Evolutionary conservation across 2,329 filamentous ascomycete species (phyloP), one percentile per base, ranked within the genome.

Genomic region (Talaromyces pinophilus): DNA sequence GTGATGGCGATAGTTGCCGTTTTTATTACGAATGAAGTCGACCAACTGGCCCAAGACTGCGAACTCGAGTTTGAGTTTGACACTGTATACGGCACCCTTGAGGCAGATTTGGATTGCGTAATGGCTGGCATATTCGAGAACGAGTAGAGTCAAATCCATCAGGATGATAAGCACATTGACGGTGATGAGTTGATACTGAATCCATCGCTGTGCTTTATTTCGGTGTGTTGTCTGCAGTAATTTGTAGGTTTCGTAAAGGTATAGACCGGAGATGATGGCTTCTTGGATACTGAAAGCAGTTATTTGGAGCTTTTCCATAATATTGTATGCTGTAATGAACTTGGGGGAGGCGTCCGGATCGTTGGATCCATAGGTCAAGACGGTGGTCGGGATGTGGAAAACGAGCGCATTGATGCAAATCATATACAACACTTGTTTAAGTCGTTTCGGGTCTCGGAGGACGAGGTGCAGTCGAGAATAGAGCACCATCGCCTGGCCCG

Each of bases 401-500:
- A 87, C 64, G 44, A 87, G 69, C 19, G 80, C 81, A 70, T 88
- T 82, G 67, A 81, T 71, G 46, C 87, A 80, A 66, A 90, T 89
- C 82, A 89, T 87, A 63, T 72, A 79, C 0, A 88, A 77, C 0
- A 87, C 82, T 11, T 79, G 77, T 4, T 79, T 81, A 0, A 89
- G 77, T 2, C 83, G 73, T 1, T 75, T 74, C 6, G 81, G 78
- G 50, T 86, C 84, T 17, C 82, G 82, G 2, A 87, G 76, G 11
- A 90, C 81, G 1, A 90, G 79, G 71, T 89, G 86, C 0, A 90
- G 80, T 6, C 87, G 82, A 0, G 86, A 89, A 78, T 86, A 90
- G 1, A 90, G 78, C 1, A 90, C 87, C 13, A 88, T 70, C 0
- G 84, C 83, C 72, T 88, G 86, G 0, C 87, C 87, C 1, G 86